Evolutionary conservation across 495 filamentous ascomycete species (phyloP).

Genomic region (Talaromyces thailandensis): DNA sequence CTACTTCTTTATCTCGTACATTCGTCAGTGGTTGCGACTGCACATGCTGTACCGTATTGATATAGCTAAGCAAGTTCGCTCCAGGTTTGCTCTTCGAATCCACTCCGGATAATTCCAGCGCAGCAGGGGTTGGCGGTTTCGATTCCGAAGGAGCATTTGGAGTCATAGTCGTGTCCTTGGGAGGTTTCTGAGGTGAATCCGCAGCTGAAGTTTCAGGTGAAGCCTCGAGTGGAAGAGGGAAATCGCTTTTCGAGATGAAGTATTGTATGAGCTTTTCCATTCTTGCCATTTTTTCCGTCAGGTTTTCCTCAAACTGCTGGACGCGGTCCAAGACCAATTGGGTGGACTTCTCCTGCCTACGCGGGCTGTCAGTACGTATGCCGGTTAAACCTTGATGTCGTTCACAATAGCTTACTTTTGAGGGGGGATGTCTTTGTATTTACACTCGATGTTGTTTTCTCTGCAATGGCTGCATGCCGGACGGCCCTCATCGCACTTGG

Average conservation of each 20-base stretch:
- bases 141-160: constrained; percentile 1
- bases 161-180: background rate
- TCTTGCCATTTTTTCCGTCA: background rate
- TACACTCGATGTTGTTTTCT: constrained; percentile 44
- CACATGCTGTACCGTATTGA: constrained; percentile 9
- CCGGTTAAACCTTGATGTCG: background rate
- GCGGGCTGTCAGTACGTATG: background rate
- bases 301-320: constrained; percentile 18
- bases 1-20: constrained; percentile 9
- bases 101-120: background rate
- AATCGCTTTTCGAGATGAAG: background rate
- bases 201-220: background rate
- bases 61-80: background rate
- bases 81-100: background rate
- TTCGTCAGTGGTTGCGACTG: background rate
- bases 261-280: background rate
- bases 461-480: constrained; percentile 51
- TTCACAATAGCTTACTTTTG: constrained; percentile 37
- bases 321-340: constrained; percentile 27
- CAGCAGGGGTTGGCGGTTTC: background rate
- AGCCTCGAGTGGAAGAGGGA: background rate
- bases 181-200: constrained; percentile 5
- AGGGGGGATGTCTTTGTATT: constrained; percentile 52
- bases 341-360: constrained; percentile 33
- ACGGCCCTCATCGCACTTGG: constrained; percentile 56